A percentile compares a stretch with the other conserved stretches of the same genome.
Evolutionary conservation across 1,284 basidiomycete genomes (phyloP).

Genomic region (Cryptococcus sp.): DNA sequence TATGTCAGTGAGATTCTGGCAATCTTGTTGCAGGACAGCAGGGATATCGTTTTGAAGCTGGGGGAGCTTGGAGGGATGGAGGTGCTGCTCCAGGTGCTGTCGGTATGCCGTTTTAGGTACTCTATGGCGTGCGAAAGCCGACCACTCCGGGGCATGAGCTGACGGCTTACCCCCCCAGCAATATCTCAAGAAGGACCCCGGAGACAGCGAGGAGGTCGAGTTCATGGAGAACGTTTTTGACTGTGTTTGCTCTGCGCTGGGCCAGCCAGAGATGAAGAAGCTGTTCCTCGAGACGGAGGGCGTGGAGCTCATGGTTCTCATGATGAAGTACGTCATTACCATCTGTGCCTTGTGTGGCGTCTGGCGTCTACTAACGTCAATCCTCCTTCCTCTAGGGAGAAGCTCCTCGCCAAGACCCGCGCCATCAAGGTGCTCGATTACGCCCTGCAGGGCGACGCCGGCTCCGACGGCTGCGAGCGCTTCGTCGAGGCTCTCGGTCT

Average conservation of each 20-base stretch:
- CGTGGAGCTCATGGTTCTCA: slow-evolving; percentile 90
- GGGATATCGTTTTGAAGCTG: slow-evolving; percentile 62
- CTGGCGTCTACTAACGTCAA: not conserved
- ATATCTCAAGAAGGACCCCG: slow-evolving; percentile 78
- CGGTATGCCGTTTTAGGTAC: slow-evolving; percentile 58
- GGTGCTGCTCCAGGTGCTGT: slow-evolving; percentile 67
- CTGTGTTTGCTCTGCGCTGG: slow-evolving; percentile 74
- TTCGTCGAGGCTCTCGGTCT: slow-evolving; percentile 87
- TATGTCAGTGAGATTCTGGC: slow-evolving; percentile 86
- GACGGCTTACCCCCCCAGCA: slow-evolving; percentile 55
- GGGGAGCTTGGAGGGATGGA: slow-evolving; percentile 76
- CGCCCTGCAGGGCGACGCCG: slow-evolving; percentile 78
- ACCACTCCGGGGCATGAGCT: not conserved
- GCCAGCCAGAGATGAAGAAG: slow-evolving; percentile 71
- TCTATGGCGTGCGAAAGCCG: not conserved
- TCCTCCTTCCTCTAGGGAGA: slow-evolving; percentile 70
- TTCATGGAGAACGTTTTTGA: slow-evolving; percentile 98
- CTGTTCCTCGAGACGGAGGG: slow-evolving; percentile 87
- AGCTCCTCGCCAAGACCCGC: slow-evolving; percentile 69
- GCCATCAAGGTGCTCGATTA: slow-evolving; percentile 89
- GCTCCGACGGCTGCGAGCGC: slow-evolving; percentile 69
- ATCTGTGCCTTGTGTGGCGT: not conserved
- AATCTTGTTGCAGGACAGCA: slow-evolving; percentile 75
- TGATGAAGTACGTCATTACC: slow-evolving; percentile 73
- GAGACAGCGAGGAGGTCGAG: slow-evolving; percentile 83